Evolutionary conservation across 2,329 filamentous ascomycete species (phyloP), one percentile per base, ranked within the genome.

Genomic region (Xylaria sp.): DNA sequence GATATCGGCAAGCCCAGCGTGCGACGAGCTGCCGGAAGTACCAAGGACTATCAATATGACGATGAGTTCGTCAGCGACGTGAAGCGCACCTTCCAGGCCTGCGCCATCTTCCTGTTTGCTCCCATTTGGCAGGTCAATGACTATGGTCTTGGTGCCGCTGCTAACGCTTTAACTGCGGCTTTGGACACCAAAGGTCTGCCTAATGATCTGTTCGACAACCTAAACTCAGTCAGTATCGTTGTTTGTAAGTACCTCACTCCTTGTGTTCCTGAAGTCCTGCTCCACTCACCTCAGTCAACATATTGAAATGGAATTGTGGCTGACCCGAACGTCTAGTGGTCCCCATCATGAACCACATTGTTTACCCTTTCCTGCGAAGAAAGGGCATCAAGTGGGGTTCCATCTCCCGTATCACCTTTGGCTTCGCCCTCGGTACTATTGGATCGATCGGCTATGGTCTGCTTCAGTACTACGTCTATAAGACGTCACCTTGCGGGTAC

Each of bases 41-140:
- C 72, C 2, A 76, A 75, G 63, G 65, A 68, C 2, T 83, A 72
- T 84, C 82, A 1, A 0, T 89, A 86, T 82, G 89, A 90, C 60
- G 88, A 90, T 70, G 81, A 82, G 15, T 90, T 88, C 84, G 88
- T 90, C 63, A 85, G 87, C 77, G 86, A 89, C 73, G 85, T 89
- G 48, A 81, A 81, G 48, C 85, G 87, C 76, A 87, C 86, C 41
- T 78, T 86, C 63, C 80, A 83, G 64, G 84, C 84, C 23, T 86
- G 84, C 73, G 85, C 87, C 9, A 90, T 86, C 72, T 76, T 84
- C 58, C 82, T 84, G 76, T 83, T 76, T 65, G 65, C 65, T 18
- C 75, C 82, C 70, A 63, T 78, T 74, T 65, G 79, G 73, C 72
- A 75, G 39, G 71, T 76, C 62, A 76, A 77, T 48, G 74, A 77